Base-by-base conservation (phyloP, 1,284 basidiomycete species). In the Farysia itapuensis region DNA sequence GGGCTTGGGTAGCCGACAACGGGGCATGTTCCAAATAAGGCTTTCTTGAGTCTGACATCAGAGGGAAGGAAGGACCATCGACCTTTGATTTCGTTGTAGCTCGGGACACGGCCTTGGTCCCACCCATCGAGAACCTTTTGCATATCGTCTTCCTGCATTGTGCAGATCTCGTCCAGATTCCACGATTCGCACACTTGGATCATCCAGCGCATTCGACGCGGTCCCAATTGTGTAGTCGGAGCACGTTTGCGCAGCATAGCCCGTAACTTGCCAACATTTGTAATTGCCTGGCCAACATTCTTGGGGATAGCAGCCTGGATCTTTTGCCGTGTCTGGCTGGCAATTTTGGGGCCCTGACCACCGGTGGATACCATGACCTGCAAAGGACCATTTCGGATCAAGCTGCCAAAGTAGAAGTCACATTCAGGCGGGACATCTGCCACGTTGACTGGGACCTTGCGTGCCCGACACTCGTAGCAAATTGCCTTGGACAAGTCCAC, bases 361-460 rank as follows among this genome's bases (percentile, higher is more conserved):
- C 90, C 90, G 2, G 95, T 98, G 8, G 90, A 94, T 32, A 98
- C 86, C 87, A 97, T 88, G 64, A 96, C 85, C 79, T 96, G 92
- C 28, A 98, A 79, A 0, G 93, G 90, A 0, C 94, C 93, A 54
- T 86, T 83, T 26, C 90, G 86, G 49, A 97, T 86, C 74, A 93
- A 88, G 1, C 90, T 88, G 34, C 95, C 95, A 79, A 98, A 98
- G 81, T 95, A 98, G 76, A 98, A 98, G 79, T 98, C 94, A 81
- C 94, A 98, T 46, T 79, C 71, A 20, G 71, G 72, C 3, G 94
- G 95, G 38, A 97, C 89, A 79, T 98, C 94, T 23, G 95, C 94
- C 47, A 93, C 91, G 78, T 98, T 98, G 56, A 95, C 87, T 4
- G 91, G 90, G 39, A 96, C 87, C 40, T 81, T 83, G 33, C 79